Evolutionary conservation across 495 filamentous ascomycete genomes (phyloP).

Genomic region (Talaromyces ruber): DNA sequence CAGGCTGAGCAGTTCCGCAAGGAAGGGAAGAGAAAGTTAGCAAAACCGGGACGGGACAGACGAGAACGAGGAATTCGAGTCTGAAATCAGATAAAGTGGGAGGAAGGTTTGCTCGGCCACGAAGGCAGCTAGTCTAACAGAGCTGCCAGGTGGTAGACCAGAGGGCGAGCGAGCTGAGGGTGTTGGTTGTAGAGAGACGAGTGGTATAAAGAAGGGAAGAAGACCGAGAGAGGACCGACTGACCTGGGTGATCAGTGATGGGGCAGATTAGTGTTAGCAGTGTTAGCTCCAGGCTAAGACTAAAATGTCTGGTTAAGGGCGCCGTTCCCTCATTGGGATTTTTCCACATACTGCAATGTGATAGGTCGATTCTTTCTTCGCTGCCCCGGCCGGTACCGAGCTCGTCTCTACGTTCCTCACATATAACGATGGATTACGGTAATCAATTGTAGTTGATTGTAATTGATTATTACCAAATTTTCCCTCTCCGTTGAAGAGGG

Average conservation of each 20-base stretch:
- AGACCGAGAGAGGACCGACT: conserved; percentile 7
- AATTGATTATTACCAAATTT: not conserved
- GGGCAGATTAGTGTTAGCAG: conserved; percentile 8
- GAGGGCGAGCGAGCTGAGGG: not conserved
- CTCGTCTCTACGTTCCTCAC: not conserved
- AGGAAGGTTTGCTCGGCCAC: not conserved
- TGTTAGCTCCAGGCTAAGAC: not conserved
- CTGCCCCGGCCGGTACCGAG: not conserved
- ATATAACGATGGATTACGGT: not conserved
- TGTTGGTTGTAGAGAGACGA: conserved; percentile 4
- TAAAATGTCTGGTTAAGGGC: not conserved
- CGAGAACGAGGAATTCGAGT: not conserved
- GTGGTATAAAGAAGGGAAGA: conserved; percentile 5
- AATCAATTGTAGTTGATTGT: not conserved
- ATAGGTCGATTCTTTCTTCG: not conserved
- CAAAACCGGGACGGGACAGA: not conserved
- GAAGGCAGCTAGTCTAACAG: not conserved
- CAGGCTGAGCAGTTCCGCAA: not conserved
- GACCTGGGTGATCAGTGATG: no score
- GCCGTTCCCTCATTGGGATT: not conserved
- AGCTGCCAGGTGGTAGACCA: conserved; percentile 2
- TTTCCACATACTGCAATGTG: not conserved
- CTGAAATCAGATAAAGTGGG: not conserved
- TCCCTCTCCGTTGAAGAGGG: not conserved
- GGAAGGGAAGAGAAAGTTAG: not conserved